Conservation (phyloP, 129 eudicot genomes). For the Solidago caesia region DNA sequence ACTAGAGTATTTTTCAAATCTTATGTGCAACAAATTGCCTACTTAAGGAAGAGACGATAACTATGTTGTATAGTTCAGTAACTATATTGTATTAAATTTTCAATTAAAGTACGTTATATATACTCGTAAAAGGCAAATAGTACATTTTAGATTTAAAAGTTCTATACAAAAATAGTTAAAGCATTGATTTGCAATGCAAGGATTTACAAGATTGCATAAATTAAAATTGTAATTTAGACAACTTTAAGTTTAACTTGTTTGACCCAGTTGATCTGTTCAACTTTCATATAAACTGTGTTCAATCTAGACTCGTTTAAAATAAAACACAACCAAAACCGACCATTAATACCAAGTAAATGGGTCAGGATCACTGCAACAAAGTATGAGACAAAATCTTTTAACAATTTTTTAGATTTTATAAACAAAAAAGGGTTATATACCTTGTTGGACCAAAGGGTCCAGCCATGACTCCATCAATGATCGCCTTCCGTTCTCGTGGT, state of each 20-base stretch:
- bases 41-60: neutral
- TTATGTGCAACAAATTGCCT: neutral
- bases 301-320: no score
- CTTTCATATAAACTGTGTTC: no score
- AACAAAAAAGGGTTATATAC: conserved; percentile 39
- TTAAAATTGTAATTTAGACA: no score
- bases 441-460: conserved; percentile 94
- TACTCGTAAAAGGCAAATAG: neutral
- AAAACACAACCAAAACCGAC: neutral
- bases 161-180: no score
- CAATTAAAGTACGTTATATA: neutral
- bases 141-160: neutral
- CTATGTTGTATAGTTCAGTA: neutral
- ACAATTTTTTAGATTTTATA: neutral
- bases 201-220: no score
- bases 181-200: no score
- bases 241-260: no score
- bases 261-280: no score
- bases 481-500: conserved; percentile 75
- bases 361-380: neutral
- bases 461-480: conserved; percentile 77
- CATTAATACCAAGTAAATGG: neutral
- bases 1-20: neutral
- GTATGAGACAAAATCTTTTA: neutral
- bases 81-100: neutral